Evolutionary conservation across 2,329 filamentous ascomycete species (phyloP).

Genomic region (Microcera coccophila): DNA sequence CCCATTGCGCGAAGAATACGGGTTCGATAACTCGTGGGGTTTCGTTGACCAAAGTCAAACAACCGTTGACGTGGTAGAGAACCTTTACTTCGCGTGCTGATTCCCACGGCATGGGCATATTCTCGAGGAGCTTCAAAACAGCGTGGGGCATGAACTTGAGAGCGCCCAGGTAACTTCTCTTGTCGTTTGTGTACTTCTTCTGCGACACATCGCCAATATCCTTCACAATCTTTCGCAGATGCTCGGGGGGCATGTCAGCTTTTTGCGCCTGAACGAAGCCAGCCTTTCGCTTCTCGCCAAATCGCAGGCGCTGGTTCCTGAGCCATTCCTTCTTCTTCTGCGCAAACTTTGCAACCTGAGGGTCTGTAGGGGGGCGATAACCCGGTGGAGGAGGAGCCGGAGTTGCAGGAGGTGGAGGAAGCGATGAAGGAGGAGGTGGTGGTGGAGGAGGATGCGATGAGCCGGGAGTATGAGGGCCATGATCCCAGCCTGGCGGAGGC

Average conservation of each 20-base stretch:
- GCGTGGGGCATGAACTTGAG: constrained; percentile 99
- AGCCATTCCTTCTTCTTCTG: constrained; percentile 99
- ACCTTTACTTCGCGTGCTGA: constrained; percentile 95
- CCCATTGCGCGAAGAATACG: constrained; percentile 97
- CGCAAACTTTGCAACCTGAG: constrained; percentile 87
- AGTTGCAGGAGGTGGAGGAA: constrained; percentile 54
- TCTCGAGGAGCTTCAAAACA: constrained; percentile 93
- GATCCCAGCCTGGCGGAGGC: constrained; percentile 56
- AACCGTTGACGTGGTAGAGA: constrained; percentile 96
- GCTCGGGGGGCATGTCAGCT: constrained; percentile 96
- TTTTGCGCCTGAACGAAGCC: constrained; percentile 98
- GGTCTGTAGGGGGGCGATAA: constrained; percentile 74
- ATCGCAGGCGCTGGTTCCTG: constrained; percentile 82
- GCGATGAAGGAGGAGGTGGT: constrained; percentile 50
- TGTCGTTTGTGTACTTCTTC: constrained; percentile 98
- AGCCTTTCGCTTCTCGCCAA: constrained; percentile 93
- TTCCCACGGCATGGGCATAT: constrained; percentile 99
- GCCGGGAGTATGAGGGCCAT: too few species aligned
- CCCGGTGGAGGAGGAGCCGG: constrained; percentile 78
- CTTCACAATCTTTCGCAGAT: constrained; percentile 95
- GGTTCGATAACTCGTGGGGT: constrained; percentile 95
- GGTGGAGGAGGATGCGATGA: too few species aligned
- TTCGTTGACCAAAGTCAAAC: constrained; percentile 94
- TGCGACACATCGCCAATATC: constrained; percentile 99
- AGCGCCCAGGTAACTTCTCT: constrained; percentile 93